Base-by-base conservation (phyloP, 495 filamentous ascomycete species). In the Penicillium ucsense region DNA sequence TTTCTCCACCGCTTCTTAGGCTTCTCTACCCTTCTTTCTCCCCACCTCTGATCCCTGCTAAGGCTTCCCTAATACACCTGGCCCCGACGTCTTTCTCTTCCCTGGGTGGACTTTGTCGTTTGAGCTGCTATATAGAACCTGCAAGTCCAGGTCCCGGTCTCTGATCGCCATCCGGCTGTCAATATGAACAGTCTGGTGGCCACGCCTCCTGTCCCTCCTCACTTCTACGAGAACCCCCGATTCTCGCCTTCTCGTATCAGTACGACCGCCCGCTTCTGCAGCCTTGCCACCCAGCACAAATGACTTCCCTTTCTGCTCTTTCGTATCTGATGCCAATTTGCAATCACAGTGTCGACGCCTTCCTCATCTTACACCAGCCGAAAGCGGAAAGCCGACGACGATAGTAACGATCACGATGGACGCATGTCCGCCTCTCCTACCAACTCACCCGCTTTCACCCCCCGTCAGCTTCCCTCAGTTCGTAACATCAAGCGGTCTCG, bases 311-410 rank as follows among this genome's bases (percentile, higher is more conserved):
- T 8, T 37, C 10, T 43, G 35, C 43, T 37, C 38, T 38, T 49
- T 34, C 8, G 8, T 44, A 27, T 8, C 9, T 6, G 28, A 3
- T 40, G 47, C 47, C 59, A 72, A 43, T 66, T 54, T 46, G 7
- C 42, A 31, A 8, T 52, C 44, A 38, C 49, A 82, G 80, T 77
- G 71, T 78, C 78, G 52, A 66, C 73, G 67, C 54, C 76, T 67
- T 58, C 66, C 51, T 66, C 76, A 58, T 65, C 68, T 59, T 66
- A 66, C 60, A 71, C 51, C 60, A 77, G 55, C 61, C 79, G 86
- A 56, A 96, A 95, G 75, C 83, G 89, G 68, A 94, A 94, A 72
- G 88, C 85, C 49, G 86, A 87, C 51, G 89, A 94, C 48, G 86
- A 92, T 55, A 65, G 68, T 56, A 68, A 68, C 52, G 79, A 79